Evolutionary conservation across 495 filamentous ascomycete genomes (phyloP).

Genomic region (Trichoderma reesei): DNA sequence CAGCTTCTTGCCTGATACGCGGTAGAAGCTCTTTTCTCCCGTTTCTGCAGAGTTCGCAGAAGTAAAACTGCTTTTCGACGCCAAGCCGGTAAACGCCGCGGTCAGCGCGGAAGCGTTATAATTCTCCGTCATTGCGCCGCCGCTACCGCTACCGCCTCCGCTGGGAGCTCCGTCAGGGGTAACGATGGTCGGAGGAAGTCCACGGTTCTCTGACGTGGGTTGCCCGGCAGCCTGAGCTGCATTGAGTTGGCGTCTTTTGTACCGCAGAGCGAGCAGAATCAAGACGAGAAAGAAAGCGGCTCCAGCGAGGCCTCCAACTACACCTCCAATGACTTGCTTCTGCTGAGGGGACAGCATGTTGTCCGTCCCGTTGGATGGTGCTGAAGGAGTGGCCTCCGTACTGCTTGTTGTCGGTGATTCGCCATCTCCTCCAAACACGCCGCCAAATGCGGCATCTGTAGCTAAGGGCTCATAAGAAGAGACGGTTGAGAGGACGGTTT

Average conservation of each 20-base stretch:
- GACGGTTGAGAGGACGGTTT: background rate
- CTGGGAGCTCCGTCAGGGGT: constrained; percentile 17
- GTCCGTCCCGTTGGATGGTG: background rate
- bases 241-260: constrained; percentile 31
- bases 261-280: constrained; percentile 39
- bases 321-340: constrained; percentile 43
- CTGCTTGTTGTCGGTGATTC: background rate
- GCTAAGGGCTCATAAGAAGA: background rate
- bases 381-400: background rate
- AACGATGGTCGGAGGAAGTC: constrained; percentile 14
- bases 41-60: constrained; percentile 30
- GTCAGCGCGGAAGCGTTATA: constrained; percentile 43
- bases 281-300: constrained; percentile 43
- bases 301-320: constrained; percentile 51
- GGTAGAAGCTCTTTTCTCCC: constrained; percentile 43
- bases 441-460: background rate
- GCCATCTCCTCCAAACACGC: background rate
- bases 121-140: constrained; percentile 36
- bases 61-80: constrained; percentile 37
- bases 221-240: constrained; percentile 16
- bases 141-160: constrained; percentile 16
- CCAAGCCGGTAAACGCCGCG: constrained; percentile 40
- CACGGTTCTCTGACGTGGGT: background rate
- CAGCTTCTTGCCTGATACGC: constrained; percentile 63
- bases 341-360: constrained; percentile 16